phyloP scores from a whole-genome alignment of 768 basidiomycete species.

The Gloeostereum incarnatum region DNA sequence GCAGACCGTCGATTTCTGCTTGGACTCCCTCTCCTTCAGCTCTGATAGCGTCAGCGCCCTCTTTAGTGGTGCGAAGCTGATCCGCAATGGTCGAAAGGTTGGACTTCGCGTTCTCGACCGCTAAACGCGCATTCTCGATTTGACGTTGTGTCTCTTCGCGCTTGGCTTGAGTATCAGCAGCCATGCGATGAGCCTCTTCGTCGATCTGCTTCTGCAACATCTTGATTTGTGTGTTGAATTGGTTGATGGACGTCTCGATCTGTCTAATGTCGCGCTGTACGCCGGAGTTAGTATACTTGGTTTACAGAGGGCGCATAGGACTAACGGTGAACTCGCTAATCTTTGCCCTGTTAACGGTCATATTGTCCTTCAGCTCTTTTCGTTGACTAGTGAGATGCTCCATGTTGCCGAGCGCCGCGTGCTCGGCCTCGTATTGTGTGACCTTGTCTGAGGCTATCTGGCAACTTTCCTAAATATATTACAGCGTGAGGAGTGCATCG shows the following conservation, averaged over 20 bases:
- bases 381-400: conserved; percentile 32
- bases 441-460: conserved; percentile 24
- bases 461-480: conserved; percentile 19
- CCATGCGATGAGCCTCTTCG: conserved; percentile 44
- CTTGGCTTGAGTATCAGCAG: conserved; percentile 48
- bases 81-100: conserved; percentile 10
- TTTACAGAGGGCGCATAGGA: not conserved
- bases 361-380: conserved; percentile 24
- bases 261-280: conserved; percentile 39
- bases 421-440: conserved; percentile 26
- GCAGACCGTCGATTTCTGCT: conserved; percentile 17
- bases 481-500: not conserved
- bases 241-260: conserved; percentile 29
- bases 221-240: conserved; percentile 4
- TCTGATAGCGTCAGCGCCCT: conserved; percentile 14
- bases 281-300: conserved; percentile 1
- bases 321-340: conserved; percentile 37
- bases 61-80: conserved; percentile 6
- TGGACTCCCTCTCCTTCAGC: conserved; percentile 31
- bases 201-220: conserved; percentile 33
- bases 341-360: conserved; percentile 34
- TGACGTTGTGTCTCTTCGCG: conserved; percentile 47
- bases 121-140: conserved; percentile 35
- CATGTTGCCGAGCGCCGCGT: conserved; percentile 32
- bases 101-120: conserved; percentile 27